Evolutionary conservation across 1,139 yeast species (phyloP), one percentile per base, ranked within the genome.

Genomic region (Lodderomyces oxycetoniae): DNA sequence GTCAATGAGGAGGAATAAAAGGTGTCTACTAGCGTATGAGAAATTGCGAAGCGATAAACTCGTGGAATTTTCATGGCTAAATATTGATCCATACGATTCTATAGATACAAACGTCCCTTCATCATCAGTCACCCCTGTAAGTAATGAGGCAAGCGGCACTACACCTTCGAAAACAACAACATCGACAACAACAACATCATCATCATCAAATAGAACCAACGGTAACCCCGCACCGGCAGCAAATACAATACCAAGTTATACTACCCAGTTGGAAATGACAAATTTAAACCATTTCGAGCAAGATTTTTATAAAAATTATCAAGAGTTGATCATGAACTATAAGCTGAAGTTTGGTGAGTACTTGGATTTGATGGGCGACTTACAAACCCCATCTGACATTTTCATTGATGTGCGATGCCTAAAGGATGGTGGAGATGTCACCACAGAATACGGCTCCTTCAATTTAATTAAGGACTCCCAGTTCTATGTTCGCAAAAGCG

Each of bases 391-490:
- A 1, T 75, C 75, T 19, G 94, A 87, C 47, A 83, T 91, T 27
- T 91, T 89, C 49, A 84, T 91, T 9, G 98, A 91, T 52, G 97
- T 91, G 3, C 65, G 98, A 36, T 97, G 91, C 7, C 60, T 91
- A 36, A 84, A 84, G 49, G 95, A 91, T 50, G 97, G 96, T 0
- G 98, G 98, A 1, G 97, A 91, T 53, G 88, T 91, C 26, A 96
- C 89, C 52, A 91, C 98, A 0, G 98, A 91, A 55, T 91, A 91
- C 48, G 98, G 98, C 20, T 95, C 88, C 5, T 88, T 91, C 62
- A 89, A 89, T 48, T 63, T 91, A 47, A 87, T 94, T n/a, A 91
- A 89, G 50, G 93, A 91, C 56, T 85, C 95, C 4, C 98, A 91
- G 53, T 89, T 91, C 53, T 91, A 85, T 54, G 96, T 89, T 16